phyloP scores from a whole-genome alignment of 2,329 filamentous ascomycete genomes.

The Phialophora macrospora region DNA sequence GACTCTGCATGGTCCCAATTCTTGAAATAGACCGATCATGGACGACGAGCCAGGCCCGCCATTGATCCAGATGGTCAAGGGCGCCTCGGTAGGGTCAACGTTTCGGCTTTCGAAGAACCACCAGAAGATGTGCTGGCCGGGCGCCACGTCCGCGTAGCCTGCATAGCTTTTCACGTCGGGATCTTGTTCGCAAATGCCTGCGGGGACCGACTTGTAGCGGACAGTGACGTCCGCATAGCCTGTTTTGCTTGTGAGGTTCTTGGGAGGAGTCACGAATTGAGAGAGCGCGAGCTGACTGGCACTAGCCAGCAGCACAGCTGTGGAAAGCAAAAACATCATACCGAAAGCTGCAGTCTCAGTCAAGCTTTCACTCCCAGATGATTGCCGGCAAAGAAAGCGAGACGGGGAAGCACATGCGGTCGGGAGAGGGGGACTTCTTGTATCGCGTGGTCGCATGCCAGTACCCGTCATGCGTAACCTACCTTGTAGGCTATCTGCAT shows the following conservation, averaged over 20 bases:
- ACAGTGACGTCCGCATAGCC: conserved; percentile 51
- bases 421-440: conserved; percentile 5
- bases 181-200: conserved; percentile 54
- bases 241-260: conserved; percentile 45
- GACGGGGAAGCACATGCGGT: neutral
- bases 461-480: conserved; percentile 2
- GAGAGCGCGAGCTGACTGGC: conserved; percentile 27
- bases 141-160: conserved; percentile 64
- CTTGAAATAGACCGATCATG: conserved; percentile 46
- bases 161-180: conserved; percentile 62
- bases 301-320: conserved; percentile 29
- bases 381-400: neutral
- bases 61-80: conserved; percentile 50
- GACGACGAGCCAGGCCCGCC: conserved; percentile 44
- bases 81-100: conserved; percentile 40
- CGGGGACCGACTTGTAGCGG: conserved; percentile 56
- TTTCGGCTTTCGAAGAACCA: conserved; percentile 53
- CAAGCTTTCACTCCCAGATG: neutral
- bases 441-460: neutral
- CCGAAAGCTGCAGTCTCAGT: conserved; percentile 2
- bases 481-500: conserved; percentile 1
- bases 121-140: conserved; percentile 54
- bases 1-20: conserved; percentile 45
- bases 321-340: conserved; percentile 24
- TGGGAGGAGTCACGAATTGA: conserved; percentile 48